phyloP scores from a whole-genome alignment of 2,329 filamentous ascomycete species.

The Fusarium chaquense region DNA sequence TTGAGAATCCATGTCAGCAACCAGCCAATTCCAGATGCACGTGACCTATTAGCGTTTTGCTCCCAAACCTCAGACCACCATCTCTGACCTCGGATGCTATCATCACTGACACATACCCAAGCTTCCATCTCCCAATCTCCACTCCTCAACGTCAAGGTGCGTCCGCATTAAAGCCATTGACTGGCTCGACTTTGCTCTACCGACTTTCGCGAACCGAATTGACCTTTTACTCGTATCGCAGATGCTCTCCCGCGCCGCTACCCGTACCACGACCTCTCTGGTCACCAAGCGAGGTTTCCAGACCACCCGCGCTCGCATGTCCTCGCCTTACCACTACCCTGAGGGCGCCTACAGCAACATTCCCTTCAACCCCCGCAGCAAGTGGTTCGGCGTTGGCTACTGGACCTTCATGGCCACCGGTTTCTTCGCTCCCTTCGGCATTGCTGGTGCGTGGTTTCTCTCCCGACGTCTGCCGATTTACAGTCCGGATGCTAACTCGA shows the following conservation, averaged over 20 bases:
- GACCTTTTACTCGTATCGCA: slow-evolving; percentile 55
- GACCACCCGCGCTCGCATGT: slow-evolving; percentile 85
- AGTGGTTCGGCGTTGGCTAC: slow-evolving; percentile 85
- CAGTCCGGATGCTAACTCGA: slow-evolving; percentile 39
- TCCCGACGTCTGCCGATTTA: slow-evolving; percentile 9
- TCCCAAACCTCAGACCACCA: slow-evolving; percentile 51
- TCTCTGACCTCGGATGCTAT: slow-evolving; percentile 47
- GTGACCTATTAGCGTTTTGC: slow-evolving; percentile 48
- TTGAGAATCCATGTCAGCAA: slow-evolving; percentile 17
- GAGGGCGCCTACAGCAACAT: slow-evolving; percentile 95
- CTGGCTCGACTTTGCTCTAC: neutral
- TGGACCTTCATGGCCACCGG: slow-evolving; percentile 75
- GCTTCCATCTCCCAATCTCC: slow-evolving; percentile 46
- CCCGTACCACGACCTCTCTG: slow-evolving; percentile 73
- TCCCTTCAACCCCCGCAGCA: slow-evolving; percentile 95
- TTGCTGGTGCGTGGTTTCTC: slow-evolving; percentile 65
- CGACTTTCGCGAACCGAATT: slow-evolving; percentile 54
- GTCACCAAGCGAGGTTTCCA: slow-evolving; percentile 94
- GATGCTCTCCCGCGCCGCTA: slow-evolving; percentile 84
- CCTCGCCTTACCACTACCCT: slow-evolving; percentile 97
- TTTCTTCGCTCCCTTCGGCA: slow-evolving; percentile 72
- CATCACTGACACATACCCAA: slow-evolving; percentile 46
- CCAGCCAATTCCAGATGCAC: slow-evolving; percentile 26
- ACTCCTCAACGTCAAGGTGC: slow-evolving; percentile 48
- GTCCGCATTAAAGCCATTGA: slow-evolving; percentile 26